Evolutionary conservation across 495 filamentous ascomycete species (phyloP).

Genomic region (Neurospora pannonica): DNA sequence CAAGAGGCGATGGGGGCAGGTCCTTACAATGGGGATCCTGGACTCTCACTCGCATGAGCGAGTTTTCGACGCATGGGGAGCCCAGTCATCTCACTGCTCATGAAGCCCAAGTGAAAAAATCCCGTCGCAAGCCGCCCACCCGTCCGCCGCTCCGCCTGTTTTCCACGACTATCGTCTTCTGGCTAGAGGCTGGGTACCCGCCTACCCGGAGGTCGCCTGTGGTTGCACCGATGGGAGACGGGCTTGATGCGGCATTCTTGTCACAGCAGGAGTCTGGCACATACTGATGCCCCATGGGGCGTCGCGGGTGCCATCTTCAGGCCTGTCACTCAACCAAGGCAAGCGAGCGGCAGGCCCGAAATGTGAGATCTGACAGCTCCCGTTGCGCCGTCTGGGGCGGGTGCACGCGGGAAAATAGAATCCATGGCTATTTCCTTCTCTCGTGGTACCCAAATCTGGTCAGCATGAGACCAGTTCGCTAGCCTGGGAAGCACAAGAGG

Average conservation of each 20-base stretch:
- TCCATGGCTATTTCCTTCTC: slow-evolving; percentile 1
- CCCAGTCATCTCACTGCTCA: neutral
- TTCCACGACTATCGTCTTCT: neutral
- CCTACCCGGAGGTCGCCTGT: slow-evolving; percentile 2
- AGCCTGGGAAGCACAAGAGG: neutral
- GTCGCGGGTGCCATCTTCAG: neutral
- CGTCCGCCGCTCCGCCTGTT: slow-evolving; percentile 4
- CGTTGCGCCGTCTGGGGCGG: slow-evolving; percentile 1
- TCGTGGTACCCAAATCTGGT: slow-evolving; percentile 6
- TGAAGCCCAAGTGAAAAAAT: neutral
- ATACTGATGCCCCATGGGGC: neutral
- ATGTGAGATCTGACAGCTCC: slow-evolving; percentile 22
- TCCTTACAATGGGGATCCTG: neutral
- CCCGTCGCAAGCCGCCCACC: slow-evolving; percentile 11
- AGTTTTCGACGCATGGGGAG: neutral
- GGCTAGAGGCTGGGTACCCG: neutral
- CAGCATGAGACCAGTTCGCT: neutral
- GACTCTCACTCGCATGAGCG: neutral
- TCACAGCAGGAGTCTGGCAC: neutral
- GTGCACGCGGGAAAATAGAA: slow-evolving; percentile 4
- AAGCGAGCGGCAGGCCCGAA: slow-evolving; percentile 6
- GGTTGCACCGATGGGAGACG: slow-evolving; percentile 11
- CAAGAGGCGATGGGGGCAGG: neutral
- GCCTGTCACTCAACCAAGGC: neutral
- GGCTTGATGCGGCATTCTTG: slow-evolving; percentile 5